phyloP scores from a whole-genome alignment of 1,284 basidiomycete species.

The Malassezia equina region DNA sequence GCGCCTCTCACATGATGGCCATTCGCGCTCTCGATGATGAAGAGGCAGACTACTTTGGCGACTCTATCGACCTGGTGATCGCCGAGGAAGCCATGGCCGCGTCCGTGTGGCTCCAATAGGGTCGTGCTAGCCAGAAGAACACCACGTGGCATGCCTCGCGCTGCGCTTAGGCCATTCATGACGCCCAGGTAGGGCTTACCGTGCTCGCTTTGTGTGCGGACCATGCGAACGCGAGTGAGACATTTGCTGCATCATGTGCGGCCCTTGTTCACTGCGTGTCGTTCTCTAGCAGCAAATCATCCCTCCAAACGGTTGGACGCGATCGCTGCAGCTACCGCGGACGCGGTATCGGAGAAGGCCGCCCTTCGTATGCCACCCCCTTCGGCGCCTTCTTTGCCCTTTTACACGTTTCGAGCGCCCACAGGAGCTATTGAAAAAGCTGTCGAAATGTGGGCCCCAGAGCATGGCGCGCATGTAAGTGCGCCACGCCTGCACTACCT shows the following conservation, averaged over 20 bases:
- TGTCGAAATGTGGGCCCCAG: not conserved
- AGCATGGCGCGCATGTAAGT: not conserved
- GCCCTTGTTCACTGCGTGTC: not conserved
- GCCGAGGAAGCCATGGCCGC: conserved; percentile 32
- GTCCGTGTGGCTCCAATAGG: conserved; percentile 23
- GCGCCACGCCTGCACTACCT: conserved; percentile 22
- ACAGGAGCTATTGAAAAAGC: not conserved
- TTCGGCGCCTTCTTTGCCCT: not conserved
- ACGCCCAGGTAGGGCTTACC: not conserved
- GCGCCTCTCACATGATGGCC: conserved; percentile 18
- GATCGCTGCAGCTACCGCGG: not conserved
- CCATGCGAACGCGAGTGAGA: not conserved
- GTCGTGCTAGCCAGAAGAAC: not conserved
- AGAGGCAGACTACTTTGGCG: conserved; percentile 33
- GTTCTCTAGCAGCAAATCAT: not conserved
- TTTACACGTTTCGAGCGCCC: conserved; percentile 1
- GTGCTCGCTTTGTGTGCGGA: not conserved
- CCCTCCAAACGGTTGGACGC: not conserved
- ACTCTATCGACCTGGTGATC: conserved; percentile 35
- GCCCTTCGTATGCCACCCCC: not conserved
- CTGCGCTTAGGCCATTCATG: not conserved
- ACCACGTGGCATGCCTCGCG: not conserved
- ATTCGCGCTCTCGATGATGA: conserved; percentile 22
- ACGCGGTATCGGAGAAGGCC: not conserved
- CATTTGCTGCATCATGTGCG: not conserved